Base-by-base conservation (phyloP, 331 rosid genomes). In the Quercus phellos region DNA sequence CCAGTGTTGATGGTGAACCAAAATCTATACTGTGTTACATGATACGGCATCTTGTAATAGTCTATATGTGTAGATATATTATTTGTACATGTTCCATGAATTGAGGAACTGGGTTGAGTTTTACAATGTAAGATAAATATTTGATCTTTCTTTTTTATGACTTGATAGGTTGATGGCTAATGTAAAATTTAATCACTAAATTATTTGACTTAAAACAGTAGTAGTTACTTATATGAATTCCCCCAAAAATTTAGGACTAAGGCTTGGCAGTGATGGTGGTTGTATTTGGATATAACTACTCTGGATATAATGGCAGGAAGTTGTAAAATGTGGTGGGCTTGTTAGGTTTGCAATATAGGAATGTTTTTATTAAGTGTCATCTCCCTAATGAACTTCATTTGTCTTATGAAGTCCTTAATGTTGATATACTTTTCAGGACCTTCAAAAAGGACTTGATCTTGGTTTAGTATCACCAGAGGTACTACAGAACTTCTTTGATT, bases 401-500 rank as follows among this genome's bases (percentile, higher is more conserved):
- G 71, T 55, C 84, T 78, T 9, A 83, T 51, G 24, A 77, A 27
- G 56, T 78, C 55, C 13, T 61, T 42, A 60, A 29, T 43, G 32
- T 84, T 66, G 73, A 61, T 38, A 71, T 85, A 73, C 60, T 74
- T 81, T 83, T 84, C 86, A 94, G 99, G 98, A 94, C 85, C 91
- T 94, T 80, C 99, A 92, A 79, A 92, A 90, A 83, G 99, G 99
- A 79, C 85, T 92, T 87, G 99, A 92, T 88, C 93, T 90, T 76
- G 99, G 99, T 87, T 80, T 94, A 82, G 94, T 94, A 82, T 87
- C 99, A 55, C 99, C 99, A 22, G 96, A 90, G 88, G 97, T 90
- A 55, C 85, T 94, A 72, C 95, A 90, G 72, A 90, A 94, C 90
- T 92, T 94, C 84, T 94, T 94, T 78, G 96, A 94, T 87, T 87